Base-by-base conservation (phyloP, 345 rosid genomes). In the Noccaea caerulescens region DNA sequence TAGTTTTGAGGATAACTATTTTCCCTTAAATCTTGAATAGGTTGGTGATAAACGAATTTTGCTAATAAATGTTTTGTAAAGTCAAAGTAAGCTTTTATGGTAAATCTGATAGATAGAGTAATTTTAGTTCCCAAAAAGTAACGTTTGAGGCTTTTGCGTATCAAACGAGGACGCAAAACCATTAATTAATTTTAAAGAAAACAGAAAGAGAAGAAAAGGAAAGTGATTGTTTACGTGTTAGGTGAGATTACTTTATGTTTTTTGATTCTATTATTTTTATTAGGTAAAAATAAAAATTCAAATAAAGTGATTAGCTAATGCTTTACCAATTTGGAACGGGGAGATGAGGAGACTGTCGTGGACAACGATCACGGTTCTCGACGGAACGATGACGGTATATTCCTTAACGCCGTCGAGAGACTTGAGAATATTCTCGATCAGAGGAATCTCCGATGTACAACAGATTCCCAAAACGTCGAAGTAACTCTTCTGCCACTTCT, bases 401-500 rank as follows among this genome's bases (percentile, higher is more conserved):
- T 91, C 87, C 54, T 83, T 80, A 3, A 94, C 80, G 2, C 99
- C 99, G 14, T 85, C 86, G 2, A 89, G 83, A 0, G 90, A 80
- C 18, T 84, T 83, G 33, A 91, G 85, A 33, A 89, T 80, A 49
- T 76, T 94, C 68, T 89, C 97, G 0, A 94, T 68, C 14, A 91
- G 16, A 12, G 97, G 85, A 64, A 89, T 80, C 72, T 93, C 99
- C 2, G 99, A 93, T 1, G 99, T 73, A 71, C 99, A 94, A 63
- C 99, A 94, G 0, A 94, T 66, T 2, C 97, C 99, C 33, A 89
- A 10, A n/a, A 91, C 96, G 57, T 94, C 99, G 30, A 89, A 88
- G 73, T 94, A 91, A 80, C 95, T 94, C 68, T 91, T 94, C 66
- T 86, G 90, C 51, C 52, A 52, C 75, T 80, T 85, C 18, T 16